Conservation (phyloP, 2,329 filamentous ascomycete genomes). For the Chaetomium strumarium region DNA sequence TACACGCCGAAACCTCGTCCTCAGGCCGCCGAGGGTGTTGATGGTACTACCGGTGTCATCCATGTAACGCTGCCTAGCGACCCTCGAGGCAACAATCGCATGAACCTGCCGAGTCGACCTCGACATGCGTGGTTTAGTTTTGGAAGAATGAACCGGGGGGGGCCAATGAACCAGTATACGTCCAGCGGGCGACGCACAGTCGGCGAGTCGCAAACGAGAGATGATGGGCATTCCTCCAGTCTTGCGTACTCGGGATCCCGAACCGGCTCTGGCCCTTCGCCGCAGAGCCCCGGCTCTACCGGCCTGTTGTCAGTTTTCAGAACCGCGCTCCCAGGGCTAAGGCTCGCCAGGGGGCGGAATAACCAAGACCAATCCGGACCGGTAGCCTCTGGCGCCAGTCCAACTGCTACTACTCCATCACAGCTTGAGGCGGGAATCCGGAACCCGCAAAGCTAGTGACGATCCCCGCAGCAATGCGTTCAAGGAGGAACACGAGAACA, state of each 20-base stretch:
- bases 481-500: too few species aligned
- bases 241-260: neutral
- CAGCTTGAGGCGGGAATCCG: conserved; percentile 33
- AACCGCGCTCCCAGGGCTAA: neutral
- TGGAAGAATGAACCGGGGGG: conserved; percentile 11
- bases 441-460: conserved; percentile 4
- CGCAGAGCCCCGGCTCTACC: neutral
- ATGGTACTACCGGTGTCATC: conserved; percentile 30
- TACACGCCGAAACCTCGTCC: conserved; percentile 87
- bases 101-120: conserved; percentile 39
- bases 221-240: neutral
- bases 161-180: neutral
- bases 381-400: conserved; percentile 21
- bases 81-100: conserved; percentile 33
- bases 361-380: neutral
- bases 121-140: conserved; percentile 24
- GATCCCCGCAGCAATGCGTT: too few species aligned
- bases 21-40: conserved; percentile 36
- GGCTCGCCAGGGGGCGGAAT: neutral
- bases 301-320: conserved; percentile 6
- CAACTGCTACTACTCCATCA: conserved; percentile 28
- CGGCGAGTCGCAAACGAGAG: neutral
- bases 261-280: neutral
- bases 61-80: conserved; percentile 25
- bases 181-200: neutral